Conservation (phyloP, 768 basidiomycete species). For the Symmetrospora coprosmae region DNA sequence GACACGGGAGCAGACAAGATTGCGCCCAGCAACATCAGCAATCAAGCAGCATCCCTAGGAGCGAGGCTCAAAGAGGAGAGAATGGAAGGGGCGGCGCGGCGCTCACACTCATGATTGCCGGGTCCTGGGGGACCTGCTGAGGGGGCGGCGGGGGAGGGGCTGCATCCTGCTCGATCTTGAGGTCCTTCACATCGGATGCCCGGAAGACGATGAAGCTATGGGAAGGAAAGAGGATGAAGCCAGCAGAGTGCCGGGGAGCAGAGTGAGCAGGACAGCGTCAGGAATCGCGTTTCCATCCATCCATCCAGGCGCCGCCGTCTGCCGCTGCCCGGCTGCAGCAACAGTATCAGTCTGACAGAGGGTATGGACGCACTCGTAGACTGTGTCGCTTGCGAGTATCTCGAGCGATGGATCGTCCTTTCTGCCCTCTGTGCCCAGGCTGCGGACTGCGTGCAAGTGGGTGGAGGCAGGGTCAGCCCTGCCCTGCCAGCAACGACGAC, state of each 20-base stretch:
- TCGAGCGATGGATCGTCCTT: conserved; percentile 29
- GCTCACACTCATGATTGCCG: conserved; percentile 24
- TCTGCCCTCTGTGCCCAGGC: conserved; percentile 32
- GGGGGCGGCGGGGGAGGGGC: conserved; percentile 22
- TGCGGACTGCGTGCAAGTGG: conserved; percentile 29
- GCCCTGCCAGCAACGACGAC: too few species aligned
- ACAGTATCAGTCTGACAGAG: neutral
- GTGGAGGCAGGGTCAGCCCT: too few species aligned
- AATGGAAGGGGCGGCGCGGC: neutral
- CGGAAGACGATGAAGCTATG: conserved; percentile 32
- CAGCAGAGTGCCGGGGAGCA: too few species aligned
- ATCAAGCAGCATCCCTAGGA: too few species aligned
- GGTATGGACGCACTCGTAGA: conserved; percentile 28
- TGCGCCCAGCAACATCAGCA: too few species aligned
- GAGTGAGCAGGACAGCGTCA: too few species aligned
- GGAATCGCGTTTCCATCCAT: too few species aligned
- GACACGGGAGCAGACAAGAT: too few species aligned
- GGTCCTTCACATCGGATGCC: conserved; percentile 36
- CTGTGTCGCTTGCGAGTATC: conserved; percentile 28
- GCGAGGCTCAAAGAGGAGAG: too few species aligned
- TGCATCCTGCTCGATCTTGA: conserved; percentile 33
- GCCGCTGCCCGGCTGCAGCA: neutral
- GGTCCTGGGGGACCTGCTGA: conserved; percentile 11
- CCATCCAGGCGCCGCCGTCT: too few species aligned
- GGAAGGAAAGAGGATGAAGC: neutral